A percentile compares a stretch with the other conserved stretches of the same genome.
phyloP scores from a whole-genome alignment of 148 eudicot genomes.

The Arctostaphylos glauca region DNA sequence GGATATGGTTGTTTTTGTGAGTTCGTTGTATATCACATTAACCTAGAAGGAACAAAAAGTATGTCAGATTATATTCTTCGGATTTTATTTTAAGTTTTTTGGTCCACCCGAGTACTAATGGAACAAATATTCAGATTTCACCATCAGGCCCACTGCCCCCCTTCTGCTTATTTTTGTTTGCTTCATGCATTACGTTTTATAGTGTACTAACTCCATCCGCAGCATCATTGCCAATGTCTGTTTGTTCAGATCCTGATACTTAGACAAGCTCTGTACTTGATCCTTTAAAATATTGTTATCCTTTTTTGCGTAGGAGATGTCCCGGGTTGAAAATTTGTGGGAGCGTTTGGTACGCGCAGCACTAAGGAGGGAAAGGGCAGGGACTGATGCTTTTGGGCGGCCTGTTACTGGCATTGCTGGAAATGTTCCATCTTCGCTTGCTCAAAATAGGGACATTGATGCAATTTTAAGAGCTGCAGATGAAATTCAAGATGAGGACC shows the following conservation, averaged over 20 bases:
- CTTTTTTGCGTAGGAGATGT: constrained; percentile 52
- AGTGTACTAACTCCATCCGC: background rate
- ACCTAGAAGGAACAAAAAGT: background rate
- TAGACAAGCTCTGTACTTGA: background rate
- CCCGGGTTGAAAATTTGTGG: constrained; percentile 85
- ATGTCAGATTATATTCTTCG: background rate
- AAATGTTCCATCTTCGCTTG: constrained; percentile 87
- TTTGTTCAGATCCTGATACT: background rate
- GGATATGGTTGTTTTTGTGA: background rate
- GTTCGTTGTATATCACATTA: background rate
- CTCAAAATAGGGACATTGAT: constrained; percentile 72
- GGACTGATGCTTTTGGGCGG: constrained; percentile 58
- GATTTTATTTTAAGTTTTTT: background rate
- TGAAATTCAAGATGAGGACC: constrained; percentile 93
- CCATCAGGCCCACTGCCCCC: background rate
- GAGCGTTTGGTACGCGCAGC: constrained; percentile 94
- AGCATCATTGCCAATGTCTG: background rate
- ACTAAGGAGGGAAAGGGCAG: constrained; percentile 66
- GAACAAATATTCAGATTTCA: background rate
- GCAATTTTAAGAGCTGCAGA: constrained; percentile 91
- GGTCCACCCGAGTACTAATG: background rate
- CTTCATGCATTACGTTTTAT: background rate
- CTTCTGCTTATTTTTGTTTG: background rate
- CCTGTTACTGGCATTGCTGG: constrained; percentile 83
- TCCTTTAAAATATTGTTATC: background rate